Conservation (phyloP, 306 rosid species). For the Malus domestica region DNA sequence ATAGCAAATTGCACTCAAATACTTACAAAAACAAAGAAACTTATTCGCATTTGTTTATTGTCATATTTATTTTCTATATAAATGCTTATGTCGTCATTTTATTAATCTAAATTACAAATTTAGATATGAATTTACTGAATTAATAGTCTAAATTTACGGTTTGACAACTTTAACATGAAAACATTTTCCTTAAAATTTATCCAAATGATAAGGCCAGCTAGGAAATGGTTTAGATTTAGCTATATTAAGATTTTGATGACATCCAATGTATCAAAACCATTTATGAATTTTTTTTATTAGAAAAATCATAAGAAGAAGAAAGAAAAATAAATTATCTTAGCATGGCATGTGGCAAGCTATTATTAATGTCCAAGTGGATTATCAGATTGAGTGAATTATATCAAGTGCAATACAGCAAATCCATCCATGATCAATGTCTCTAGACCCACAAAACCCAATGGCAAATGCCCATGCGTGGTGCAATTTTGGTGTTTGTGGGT, state of each 20-base stretch:
- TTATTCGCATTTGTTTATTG: not conserved
- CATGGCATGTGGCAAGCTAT: not conserved
- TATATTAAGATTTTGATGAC: not conserved
- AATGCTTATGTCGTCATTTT: not conserved
- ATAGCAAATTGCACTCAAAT: not conserved
- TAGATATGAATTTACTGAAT: not conserved
- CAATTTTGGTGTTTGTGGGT: conserved; percentile 8
- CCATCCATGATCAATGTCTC: not conserved
- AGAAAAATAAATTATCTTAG: not conserved
- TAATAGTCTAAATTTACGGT: no score
- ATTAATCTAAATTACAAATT: not conserved
- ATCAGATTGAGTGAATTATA: not conserved
- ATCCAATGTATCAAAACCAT: no score
- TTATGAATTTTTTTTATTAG: not conserved
- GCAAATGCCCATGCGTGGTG: conserved; percentile 2
- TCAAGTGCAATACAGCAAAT: conserved; percentile 17
- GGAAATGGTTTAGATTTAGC: not conserved
- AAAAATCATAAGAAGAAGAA: not conserved
- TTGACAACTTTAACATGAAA: no score
- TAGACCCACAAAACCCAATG: conserved; percentile 1
- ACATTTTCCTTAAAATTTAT: no score
- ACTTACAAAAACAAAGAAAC: not conserved
- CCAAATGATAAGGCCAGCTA: no score
- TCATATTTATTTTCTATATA: not conserved
- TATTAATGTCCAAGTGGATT: not conserved